Evolutionary conservation across 345 rosid genomes (phyloP), one percentile per base, ranked within the genome.

Genomic region (Barbarea vulgaris): DNA sequence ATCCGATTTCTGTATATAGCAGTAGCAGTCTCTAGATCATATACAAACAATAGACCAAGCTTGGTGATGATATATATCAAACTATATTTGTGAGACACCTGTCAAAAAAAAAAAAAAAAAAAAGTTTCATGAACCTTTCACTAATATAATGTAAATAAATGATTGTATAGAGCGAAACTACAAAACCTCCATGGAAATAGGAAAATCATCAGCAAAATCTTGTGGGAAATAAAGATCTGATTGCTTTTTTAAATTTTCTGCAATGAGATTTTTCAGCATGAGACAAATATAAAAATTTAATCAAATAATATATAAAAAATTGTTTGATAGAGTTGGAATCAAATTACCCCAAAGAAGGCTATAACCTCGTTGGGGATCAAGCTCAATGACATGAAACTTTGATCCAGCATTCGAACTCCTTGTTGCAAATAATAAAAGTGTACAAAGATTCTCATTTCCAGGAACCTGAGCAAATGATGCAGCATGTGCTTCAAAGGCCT

Each of bases 101-200:
- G 91, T 82, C 81, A 74, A 47, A 11, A 74, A 75, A 61, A 70
- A 57, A 73, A 62, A 19, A 39, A 22, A n/a, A n/a, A n/a, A n/a
- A n/a, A 3, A 24, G 9, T 24, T 51, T 31, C 58, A 50, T 30
- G 61, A 64, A 17, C 59, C 3, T 13, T 47, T 67, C 47, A 64
- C 39, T 62, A 36, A n/a, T 25, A 36, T 42, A 30, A n/a, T 11
- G 51, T 13, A 34, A 55, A 51, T 28, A 31, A 27, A 13, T 47
- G 27, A 42, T 11, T 47, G 30, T 54, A 6, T 47, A 58, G 36
- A 25, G 33, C 47, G 62, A 71, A 72, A 67, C 53, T 14, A 62
- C 19, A 52, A 68, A 95, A n/a, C 99, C 97, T 95, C 97, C 97
- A 95, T 95, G n/a, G 97, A 96, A 30, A 95, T 97, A 47, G 99